Evolutionary conservation across 768 basidiomycete genomes (phyloP), one percentile per base, ranked within the genome.

Genomic region (Lepiota brunneoincarnata): DNA sequence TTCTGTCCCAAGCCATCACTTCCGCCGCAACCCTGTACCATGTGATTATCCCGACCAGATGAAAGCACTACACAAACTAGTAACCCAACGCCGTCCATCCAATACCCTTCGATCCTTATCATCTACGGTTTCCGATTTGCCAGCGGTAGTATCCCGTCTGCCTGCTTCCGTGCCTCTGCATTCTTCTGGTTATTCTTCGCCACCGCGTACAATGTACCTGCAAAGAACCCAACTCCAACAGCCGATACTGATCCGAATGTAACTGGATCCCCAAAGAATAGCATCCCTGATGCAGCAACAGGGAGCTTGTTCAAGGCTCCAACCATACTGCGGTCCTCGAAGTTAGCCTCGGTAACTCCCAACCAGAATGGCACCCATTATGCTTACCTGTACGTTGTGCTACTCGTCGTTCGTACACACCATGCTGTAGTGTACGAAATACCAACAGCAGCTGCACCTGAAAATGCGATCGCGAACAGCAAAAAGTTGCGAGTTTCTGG

Each of bases 361-460:
- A 14, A 35, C 15, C n/a, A 50, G 42, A 11, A 24, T 11, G 43
- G 6, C 12, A 49, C 78, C 45, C 31, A 31, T 31, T 6, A 31
- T 31, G 31, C 31, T 10, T 55, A 89, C 88, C 92, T 95, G 73
- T 98, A 99, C n/a, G 97, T 99, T 41, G 97, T 98, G 58, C 95
- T 98, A 59, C 90, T 92, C 24, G 96, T 98, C 18, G 87, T 87
- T 44, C 97, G 86, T 28, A 99, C 84, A 67, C 97, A 98, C 97
- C 97, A 99, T 9, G 97, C 96, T 6, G 97, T 99, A 6, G 94
- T 93, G 67, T 94, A 99, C 11, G 94, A 98, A 63, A 99, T 99
- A 42, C 93, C 93, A 26, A 97, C 97, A 4, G 97, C 96, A 4
- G 91, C 94, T 0, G 92, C 93, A n/a, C 97, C 97, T 20, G 96